A percentile compares a stretch with the other conserved stretches of the same genome.
phyloP scores from a whole-genome alignment of 2,329 filamentous ascomycete species.

The Xylariaceae sp. region DNA sequence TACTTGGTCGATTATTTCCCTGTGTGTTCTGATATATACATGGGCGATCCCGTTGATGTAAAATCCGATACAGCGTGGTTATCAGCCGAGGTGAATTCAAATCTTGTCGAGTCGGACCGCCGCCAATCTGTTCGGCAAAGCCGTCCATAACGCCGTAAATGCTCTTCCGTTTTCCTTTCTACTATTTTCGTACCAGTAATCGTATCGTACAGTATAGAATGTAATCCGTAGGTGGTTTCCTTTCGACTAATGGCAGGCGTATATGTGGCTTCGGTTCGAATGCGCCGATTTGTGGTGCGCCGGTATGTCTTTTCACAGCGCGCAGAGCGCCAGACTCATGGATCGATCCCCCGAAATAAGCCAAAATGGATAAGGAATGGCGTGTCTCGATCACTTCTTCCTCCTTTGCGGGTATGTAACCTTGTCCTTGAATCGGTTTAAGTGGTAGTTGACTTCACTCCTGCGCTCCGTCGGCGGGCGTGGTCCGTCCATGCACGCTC shows the following conservation, averaged over 20 bases:
- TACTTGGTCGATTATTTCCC: neutral
- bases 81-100: neutral
- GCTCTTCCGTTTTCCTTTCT: neutral
- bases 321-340: neutral
- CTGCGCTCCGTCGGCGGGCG: slow-evolving; percentile 51
- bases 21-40: slow-evolving; percentile 11
- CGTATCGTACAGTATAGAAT: slow-evolving; percentile 6
- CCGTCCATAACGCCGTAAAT: slow-evolving; percentile 7
- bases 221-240: neutral
- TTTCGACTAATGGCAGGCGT: neutral
- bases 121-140: neutral
- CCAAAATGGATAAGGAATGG: neutral
- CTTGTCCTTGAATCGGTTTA: slow-evolving; percentile 68
- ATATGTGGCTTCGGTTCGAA: neutral
- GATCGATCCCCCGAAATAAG: neutral
- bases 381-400: slow-evolving; percentile 22
- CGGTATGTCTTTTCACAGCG: neutral
- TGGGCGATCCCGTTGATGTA: slow-evolving; percentile 7
- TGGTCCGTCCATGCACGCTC: slow-evolving; percentile 74
- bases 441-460: slow-evolving; percentile 87
- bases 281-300: neutral
- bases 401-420: slow-evolving; percentile 57
- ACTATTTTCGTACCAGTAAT: neutral
- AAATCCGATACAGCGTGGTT: slow-evolving; percentile 1
- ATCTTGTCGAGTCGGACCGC: neutral